These are phyloP conservation scores for Clausena lansium DNA, from an alignment of 345 rosid genomes.

Conservation along the genomic window DNA sequence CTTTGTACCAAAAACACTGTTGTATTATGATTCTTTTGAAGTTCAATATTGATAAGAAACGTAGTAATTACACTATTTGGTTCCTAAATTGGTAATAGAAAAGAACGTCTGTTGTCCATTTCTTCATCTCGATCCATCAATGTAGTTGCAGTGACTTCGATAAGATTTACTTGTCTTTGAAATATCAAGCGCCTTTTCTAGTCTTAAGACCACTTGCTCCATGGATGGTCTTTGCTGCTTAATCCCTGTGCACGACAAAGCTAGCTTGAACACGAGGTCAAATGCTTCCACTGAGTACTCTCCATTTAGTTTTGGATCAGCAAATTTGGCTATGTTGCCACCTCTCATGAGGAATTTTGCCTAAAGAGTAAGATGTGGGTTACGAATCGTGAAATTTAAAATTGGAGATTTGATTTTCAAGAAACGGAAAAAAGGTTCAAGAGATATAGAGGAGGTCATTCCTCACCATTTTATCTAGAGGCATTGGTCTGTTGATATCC, in stretches of 20 bases:
- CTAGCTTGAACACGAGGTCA: conserved; percentile 41
- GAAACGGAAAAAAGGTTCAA: too few relatives aligned
- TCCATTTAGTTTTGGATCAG: conserved; percentile 49
- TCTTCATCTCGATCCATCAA: neutral
- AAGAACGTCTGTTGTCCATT: neutral
- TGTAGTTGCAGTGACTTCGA: neutral
- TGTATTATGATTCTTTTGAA: conserved; percentile 15
- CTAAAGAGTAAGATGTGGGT: conserved; percentile 26
- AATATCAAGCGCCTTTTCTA: conserved; percentile 39
- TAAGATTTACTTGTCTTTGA: conserved; percentile 21
- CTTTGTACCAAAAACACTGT: conserved; percentile 21
- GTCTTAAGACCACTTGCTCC: conserved; percentile 46
- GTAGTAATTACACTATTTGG: neutral
- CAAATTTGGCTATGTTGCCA: conserved; percentile 41
- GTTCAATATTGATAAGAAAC: neutral
- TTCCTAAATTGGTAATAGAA: neutral
- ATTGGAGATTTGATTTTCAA: neutral
- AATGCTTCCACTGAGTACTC: conserved; percentile 49
- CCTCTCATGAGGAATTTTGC: conserved; percentile 38
- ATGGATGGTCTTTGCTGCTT: conserved; percentile 58
- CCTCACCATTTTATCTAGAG: conserved; percentile 46
- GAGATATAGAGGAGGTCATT: neutral
- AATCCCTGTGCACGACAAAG: conserved; percentile 51
- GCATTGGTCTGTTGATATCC: conserved; percentile 35
- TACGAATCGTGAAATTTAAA: neutral